A percentile compares a stretch with the other conserved stretches of the same genome.
These are phyloP conservation scores for Yamadazyma pseudoaaseri DNA, from an alignment of 1,139 yeast species.

Conservation along the genomic window DNA sequence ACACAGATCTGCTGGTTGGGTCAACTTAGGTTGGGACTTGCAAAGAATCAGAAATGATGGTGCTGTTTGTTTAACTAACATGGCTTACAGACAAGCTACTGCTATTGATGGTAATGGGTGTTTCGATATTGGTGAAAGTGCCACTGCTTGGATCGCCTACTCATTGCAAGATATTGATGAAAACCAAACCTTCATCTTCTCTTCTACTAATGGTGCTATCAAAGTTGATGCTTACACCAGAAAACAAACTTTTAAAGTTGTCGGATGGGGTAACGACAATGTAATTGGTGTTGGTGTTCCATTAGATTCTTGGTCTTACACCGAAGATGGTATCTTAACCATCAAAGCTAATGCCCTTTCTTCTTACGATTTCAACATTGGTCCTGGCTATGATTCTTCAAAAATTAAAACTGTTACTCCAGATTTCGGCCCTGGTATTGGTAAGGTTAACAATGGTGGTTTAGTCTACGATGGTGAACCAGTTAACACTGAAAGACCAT, in stretches of 20 bases:
- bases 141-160: slow-evolving; percentile 16
- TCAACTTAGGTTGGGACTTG: slow-evolving; percentile 17
- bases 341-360: slow-evolving; percentile 9
- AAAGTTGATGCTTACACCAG: slow-evolving; percentile 14
- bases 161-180: slow-evolving; percentile 10
- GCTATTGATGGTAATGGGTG: slow-evolving; percentile 26
- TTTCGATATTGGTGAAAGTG: slow-evolving; percentile 20
- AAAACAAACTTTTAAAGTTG: slow-evolving; percentile 21
- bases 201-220: slow-evolving; percentile 10
- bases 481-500: slow-evolving; percentile 13
- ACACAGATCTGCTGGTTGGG: slow-evolving; percentile 15
- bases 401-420: slow-evolving; percentile 14
- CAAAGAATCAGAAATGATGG: slow-evolving; percentile 21
- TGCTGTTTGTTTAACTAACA: slow-evolving; percentile 25
- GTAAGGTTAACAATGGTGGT: slow-evolving; percentile 14
- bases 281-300: slow-evolving; percentile 22
- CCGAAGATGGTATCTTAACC: slow-evolving; percentile 16
- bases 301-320: slow-evolving; percentile 13
- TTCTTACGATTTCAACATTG: slow-evolving; percentile 14
- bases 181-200: slow-evolving; percentile 14
- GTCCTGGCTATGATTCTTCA: slow-evolving; percentile 15
- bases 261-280: slow-evolving; percentile 32
- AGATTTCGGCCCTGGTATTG: slow-evolving; percentile 15
- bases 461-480: slow-evolving; percentile 12
- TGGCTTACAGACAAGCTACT: slow-evolving; percentile 21